Evolutionary conservation across 768 basidiomycete species (phyloP).

Genomic region (Kwoniella dendrophila): DNA sequence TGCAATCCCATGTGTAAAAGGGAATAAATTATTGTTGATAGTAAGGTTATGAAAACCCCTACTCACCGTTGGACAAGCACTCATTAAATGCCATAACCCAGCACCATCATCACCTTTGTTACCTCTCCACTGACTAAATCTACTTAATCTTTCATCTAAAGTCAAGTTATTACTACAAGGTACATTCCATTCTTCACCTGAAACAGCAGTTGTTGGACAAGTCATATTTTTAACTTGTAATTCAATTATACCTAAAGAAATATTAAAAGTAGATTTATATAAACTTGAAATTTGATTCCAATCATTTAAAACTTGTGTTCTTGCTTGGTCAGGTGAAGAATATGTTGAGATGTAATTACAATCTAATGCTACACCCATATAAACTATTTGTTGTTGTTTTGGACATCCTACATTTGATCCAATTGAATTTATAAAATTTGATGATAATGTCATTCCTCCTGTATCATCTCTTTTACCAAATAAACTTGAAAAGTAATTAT

Average conservation of each 20-base stretch:
- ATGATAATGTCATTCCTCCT: conserved; percentile 43
- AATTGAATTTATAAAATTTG: conserved; percentile 70
- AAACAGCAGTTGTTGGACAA: conserved; percentile 67
- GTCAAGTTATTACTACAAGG: conserved; percentile 63
- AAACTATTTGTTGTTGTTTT: conserved; percentile 68
- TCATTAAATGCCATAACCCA: conserved; percentile 88
- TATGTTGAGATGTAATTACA: conserved; percentile 74
- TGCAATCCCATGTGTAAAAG: neutral
- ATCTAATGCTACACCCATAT: conserved; percentile 86
- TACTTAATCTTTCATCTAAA: conserved; percentile 71
- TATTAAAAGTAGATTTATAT: conserved; percentile 71
- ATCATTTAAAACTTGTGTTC: conserved; percentile 71
- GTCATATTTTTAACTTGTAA: conserved; percentile 69
- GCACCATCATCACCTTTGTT: conserved; percentile 69
- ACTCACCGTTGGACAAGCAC: conserved; percentile 55
- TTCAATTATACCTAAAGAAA: conserved; percentile 80
- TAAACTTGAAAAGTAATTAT: conserved; percentile 7
- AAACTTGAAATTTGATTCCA: conserved; percentile 65
- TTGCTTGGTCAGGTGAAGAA: conserved; percentile 68
- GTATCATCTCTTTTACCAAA: conserved; percentile 30
- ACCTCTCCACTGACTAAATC: conserved; percentile 82
- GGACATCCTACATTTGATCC: conserved; percentile 74
- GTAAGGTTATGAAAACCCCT: neutral
- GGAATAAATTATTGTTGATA: neutral
- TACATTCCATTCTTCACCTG: conserved; percentile 73